Conservation (phyloP, 331 rosid genomes). For the Prunus yedoensis region DNA sequence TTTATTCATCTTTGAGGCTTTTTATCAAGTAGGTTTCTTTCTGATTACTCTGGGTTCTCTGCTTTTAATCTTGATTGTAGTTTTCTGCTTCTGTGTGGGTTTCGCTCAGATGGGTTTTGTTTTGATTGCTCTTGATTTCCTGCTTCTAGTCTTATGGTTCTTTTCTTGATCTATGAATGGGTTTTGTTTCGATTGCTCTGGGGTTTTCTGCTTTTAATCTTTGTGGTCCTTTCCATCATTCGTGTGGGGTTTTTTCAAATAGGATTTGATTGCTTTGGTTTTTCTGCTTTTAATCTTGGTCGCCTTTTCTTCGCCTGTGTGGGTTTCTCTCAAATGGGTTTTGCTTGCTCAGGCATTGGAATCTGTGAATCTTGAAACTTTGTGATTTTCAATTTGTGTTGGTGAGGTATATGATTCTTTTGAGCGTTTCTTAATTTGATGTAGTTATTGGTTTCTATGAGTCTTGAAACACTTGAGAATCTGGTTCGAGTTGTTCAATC, state of each 20-base stretch:
- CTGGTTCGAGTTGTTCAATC: neutral
- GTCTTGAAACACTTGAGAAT: neutral
- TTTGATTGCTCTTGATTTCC: neutral
- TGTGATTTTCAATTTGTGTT: too few species aligned
- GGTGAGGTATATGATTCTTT: too few species aligned
- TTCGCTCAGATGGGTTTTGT: neutral
- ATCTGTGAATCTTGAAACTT: neutral
- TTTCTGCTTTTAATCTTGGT: too few species aligned
- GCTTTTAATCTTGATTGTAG: neutral
- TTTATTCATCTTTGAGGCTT: neutral
- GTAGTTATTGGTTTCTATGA: neutral
- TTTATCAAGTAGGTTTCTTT: neutral
- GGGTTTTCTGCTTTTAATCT: neutral
- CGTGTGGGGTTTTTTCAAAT: too few species aligned
- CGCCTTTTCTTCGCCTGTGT: too few species aligned
- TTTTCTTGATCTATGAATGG: neutral
- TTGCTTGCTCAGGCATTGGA: neutral
- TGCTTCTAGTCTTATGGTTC: neutral
- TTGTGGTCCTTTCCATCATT: too few species aligned
- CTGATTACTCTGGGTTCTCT: neutral
- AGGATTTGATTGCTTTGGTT: too few species aligned
- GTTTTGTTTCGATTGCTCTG: neutral
- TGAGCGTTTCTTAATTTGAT: too few species aligned
- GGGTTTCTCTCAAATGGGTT: too few species aligned
- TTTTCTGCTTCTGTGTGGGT: neutral